A percentile compares a stretch with the other conserved stretches of the same genome.
Conservation (phyloP, 768 basidiomycete species). For the Boletus vermiculosoides region DNA sequence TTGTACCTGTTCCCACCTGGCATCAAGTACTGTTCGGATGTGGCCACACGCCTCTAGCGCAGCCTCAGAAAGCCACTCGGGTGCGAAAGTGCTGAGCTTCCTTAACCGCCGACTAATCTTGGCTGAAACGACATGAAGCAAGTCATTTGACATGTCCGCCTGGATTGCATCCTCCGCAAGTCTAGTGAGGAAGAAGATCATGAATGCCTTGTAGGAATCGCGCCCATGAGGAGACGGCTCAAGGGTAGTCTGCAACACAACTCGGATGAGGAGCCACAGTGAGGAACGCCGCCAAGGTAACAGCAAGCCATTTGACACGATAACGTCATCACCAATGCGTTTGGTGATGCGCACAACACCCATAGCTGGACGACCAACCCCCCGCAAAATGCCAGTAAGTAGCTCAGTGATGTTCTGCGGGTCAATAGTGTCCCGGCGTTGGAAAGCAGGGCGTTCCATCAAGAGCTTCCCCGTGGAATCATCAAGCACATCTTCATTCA, state of each 20-base stretch:
- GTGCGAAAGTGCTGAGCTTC: conserved; percentile 33
- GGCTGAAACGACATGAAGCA: conserved; percentile 36
- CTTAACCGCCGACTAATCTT: conserved; percentile 39
- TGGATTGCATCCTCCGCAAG: conserved; percentile 23
- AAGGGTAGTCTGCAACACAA: too few species aligned
- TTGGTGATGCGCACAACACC: conserved; percentile 29
- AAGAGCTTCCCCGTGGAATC: background rate
- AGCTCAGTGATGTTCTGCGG: conserved; percentile 48
- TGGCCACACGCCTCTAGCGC: conserved; percentile 10
- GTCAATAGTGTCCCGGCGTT: conserved; percentile 33
- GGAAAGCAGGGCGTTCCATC: conserved; percentile 22
- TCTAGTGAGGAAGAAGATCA: too few species aligned
- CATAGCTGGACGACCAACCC: conserved; percentile 26
- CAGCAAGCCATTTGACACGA: conserved; percentile 22
- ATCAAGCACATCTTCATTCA: conserved; percentile 32
- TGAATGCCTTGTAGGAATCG: too few species aligned
- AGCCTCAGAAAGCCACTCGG: conserved; percentile 14
- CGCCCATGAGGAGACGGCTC: too few species aligned
- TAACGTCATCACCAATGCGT: conserved; percentile 32
- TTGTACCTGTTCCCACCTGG: conserved; percentile 38
- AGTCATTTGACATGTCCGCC: conserved; percentile 25
- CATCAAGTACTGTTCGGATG: conserved; percentile 26
- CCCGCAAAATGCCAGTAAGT: conserved; percentile 43
- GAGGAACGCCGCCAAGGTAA: too few species aligned
- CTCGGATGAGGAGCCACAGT: too few species aligned